phyloP scores from a whole-genome alignment of 2,329 filamentous ascomycete genomes.

The Pleomassaria siparia region DNA sequence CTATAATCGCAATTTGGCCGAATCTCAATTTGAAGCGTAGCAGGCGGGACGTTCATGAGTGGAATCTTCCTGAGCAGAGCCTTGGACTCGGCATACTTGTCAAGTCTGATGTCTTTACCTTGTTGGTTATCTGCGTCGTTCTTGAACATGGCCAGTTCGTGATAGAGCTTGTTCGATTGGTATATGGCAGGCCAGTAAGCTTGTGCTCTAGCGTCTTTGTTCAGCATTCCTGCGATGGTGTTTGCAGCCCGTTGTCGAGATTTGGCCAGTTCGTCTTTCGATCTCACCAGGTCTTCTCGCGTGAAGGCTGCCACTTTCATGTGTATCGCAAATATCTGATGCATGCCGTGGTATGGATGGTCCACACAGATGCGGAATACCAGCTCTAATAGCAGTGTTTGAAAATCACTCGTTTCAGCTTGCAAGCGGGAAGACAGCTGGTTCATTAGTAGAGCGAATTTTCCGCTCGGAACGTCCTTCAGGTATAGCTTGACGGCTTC shows the following conservation, averaged over 20 bases:
- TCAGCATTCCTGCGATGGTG: conserved; percentile 64
- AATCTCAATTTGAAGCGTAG: conserved; percentile 82
- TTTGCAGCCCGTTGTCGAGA: conserved; percentile 74
- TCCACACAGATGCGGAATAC: conserved; percentile 84
- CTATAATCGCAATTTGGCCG: conserved; percentile 74
- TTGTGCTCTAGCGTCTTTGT: conserved; percentile 53
- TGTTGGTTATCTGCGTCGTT: conserved; percentile 68
- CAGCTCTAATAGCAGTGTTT: conserved; percentile 70
- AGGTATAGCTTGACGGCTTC: conserved; percentile 72
- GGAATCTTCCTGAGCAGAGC: conserved; percentile 64
- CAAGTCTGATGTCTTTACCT: conserved; percentile 64
- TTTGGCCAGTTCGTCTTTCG: conserved; percentile 72
- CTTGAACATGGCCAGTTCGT: conserved; percentile 64
- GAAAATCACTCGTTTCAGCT: conserved; percentile 69
- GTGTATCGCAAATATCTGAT: conserved; percentile 79
- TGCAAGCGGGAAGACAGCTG: conserved; percentile 93
- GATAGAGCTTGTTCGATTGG: conserved; percentile 68
- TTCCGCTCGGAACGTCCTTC: conserved; percentile 76
- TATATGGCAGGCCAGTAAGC: conserved; percentile 71
- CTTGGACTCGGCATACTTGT: conserved; percentile 64
- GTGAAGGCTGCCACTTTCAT: conserved; percentile 59
- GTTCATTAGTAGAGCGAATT: conserved; percentile 92
- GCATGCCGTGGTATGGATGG: conserved; percentile 96
- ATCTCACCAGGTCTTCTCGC: conserved; percentile 49
- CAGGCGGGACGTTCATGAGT: conserved; percentile 75